Conservation (phyloP, 495 filamentous ascomycete genomes). For the Neurospora sp. region DNA sequence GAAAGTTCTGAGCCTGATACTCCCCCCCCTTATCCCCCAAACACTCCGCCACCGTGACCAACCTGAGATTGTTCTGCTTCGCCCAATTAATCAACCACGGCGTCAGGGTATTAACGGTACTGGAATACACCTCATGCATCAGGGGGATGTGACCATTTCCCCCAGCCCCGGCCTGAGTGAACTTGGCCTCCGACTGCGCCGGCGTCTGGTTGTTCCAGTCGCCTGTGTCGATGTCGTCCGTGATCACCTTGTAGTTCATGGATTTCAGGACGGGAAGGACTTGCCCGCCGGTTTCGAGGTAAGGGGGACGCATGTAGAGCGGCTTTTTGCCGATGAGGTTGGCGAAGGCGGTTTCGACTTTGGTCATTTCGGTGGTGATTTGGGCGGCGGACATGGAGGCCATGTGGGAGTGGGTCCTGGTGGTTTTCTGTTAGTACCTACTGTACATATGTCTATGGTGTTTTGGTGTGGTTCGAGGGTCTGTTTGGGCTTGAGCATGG, state of each 20-base stretch:
- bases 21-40: constrained; percentile 35
- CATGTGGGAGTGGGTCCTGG: constrained; percentile 34
- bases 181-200: constrained; percentile 31
- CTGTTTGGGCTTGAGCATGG: not conserved
- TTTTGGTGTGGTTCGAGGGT: not conserved
- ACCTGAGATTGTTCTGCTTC: constrained; percentile 36
- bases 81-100: constrained; percentile 46
- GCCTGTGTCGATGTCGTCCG: constrained; percentile 41
- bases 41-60: constrained; percentile 48
- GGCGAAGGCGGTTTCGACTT: constrained; percentile 40
- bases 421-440: no score
- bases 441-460: not conserved
- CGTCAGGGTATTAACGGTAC: constrained; percentile 37
- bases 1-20: constrained; percentile 31
- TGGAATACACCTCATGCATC: constrained; percentile 44
- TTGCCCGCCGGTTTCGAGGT: constrained; percentile 37
- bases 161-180: constrained; percentile 32
- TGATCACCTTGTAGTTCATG: constrained; percentile 45
- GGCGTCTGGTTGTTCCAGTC: constrained; percentile 44
- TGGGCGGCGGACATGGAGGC: constrained; percentile 28
- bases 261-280: constrained; percentile 33
- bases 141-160: constrained; percentile 44
- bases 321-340: constrained; percentile 45
- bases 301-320: constrained; percentile 44
- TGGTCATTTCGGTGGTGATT: constrained; percentile 38